phyloP scores from a whole-genome alignment of 148 eudicot species.

The Rhododendron simsii region DNA sequence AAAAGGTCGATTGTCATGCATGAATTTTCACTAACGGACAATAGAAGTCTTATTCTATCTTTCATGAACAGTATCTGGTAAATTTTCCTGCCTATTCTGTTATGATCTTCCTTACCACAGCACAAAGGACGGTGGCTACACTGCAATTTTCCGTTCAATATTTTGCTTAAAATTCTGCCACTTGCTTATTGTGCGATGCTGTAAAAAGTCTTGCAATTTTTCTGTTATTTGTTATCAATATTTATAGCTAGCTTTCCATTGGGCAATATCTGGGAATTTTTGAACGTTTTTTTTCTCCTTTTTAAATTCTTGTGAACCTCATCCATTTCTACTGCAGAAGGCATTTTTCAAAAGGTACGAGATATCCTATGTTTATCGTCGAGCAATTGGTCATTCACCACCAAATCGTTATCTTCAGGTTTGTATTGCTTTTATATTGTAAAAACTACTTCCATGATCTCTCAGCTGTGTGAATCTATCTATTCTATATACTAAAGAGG shows the following conservation, averaged over 20 bases:
- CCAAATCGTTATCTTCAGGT: slow-evolving; percentile 95
- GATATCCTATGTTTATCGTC: slow-evolving; percentile 82
- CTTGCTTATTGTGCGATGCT: background rate
- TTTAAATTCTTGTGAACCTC: background rate
- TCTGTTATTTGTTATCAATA: background rate
- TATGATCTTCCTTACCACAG: background rate
- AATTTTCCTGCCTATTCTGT: background rate
- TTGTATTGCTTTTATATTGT: slow-evolving; percentile 5
- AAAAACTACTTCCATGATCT: background rate
- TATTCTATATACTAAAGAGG: background rate
- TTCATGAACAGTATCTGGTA: background rate
- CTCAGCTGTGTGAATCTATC: background rate
- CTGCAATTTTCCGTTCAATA: background rate
- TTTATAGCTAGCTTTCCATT: background rate
- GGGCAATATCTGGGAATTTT: background rate
- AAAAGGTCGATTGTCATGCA: background rate
- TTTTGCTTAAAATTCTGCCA: background rate
- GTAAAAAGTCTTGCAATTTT: background rate
- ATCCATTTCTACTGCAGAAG: slow-evolving; percentile 41
- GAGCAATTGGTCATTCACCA: slow-evolving; percentile 85
- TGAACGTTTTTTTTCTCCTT: background rate
- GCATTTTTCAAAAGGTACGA: slow-evolving; percentile 80
- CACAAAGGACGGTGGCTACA: background rate
- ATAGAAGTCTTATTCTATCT: background rate
- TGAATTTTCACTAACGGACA: background rate